phyloP scores from a whole-genome alignment of 2,329 filamentous ascomycete genomes.

The Paracoccidioides lutzii region DNA sequence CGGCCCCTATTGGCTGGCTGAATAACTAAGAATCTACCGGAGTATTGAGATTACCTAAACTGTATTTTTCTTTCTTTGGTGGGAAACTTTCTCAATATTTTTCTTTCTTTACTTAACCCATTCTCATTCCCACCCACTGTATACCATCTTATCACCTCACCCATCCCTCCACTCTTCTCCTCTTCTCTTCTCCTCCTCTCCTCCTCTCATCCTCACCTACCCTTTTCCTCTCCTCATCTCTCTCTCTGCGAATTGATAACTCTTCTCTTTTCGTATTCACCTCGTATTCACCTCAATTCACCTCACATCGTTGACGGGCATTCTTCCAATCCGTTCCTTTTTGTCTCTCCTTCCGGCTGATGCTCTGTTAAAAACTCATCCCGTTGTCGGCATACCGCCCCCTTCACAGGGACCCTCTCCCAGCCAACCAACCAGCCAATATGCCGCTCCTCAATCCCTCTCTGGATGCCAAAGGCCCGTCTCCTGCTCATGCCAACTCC shows the following conservation, averaged over 20 bases:
- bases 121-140: background rate
- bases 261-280: background rate
- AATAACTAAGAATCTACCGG: too few species aligned
- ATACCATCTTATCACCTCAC: too few species aligned
- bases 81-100: background rate
- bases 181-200: background rate
- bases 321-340: conserved; percentile 11
- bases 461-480: conserved; percentile 5
- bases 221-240: background rate
- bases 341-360: conserved; percentile 4
- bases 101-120: background rate
- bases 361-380: conserved; percentile 13
- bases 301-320: conserved; percentile 14
- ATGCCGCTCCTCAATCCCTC: conserved; percentile 19
- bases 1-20: too few species aligned
- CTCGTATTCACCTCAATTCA: conserved; percentile 7
- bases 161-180: too few species aligned
- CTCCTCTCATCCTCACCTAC: background rate
- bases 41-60: too few species aligned
- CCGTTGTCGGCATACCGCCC: conserved; percentile 11
- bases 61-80: background rate
- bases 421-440: conserved; percentile 10
- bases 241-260: background rate
- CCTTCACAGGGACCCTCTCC: conserved; percentile 4
- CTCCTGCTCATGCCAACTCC: conserved; percentile 9